Percentiles rank a stretch among this genome's conserved stretches.
Evolutionary conservation across 2,329 filamentous ascomycete species (phyloP).

Genomic region (Aspergillus pseudonomiae): DNA sequence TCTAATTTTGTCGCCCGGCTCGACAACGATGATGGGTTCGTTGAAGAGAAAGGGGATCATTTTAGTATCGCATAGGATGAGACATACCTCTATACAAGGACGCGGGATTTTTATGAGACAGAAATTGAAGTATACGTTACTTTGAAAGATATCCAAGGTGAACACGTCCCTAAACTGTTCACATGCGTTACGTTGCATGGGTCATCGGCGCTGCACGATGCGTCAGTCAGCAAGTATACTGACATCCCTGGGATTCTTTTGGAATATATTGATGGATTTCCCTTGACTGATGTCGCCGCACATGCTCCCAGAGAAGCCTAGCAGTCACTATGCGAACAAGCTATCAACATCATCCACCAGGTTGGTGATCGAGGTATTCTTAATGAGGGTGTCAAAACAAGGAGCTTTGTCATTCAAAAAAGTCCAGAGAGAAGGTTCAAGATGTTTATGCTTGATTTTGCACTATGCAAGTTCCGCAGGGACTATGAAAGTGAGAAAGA

Average conservation of each 20-base stretch:
- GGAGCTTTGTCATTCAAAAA: slow-evolving; percentile 19
- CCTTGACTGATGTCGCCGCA: slow-evolving; percentile 18
- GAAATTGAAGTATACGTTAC: slow-evolving; percentile 20
- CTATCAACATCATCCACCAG: background rate
- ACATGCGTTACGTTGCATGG: slow-evolving; percentile 4
- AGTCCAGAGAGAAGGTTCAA: slow-evolving; percentile 5
- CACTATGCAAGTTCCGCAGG: slow-evolving; percentile 16
- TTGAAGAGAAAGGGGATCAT: background rate
- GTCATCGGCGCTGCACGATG: background rate
- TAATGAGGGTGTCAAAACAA: slow-evolving; percentile 24
- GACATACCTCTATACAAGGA: slow-evolving; percentile 18
- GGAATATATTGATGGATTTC: slow-evolving; percentile 21
- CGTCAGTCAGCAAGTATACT: slow-evolving; percentile 9
- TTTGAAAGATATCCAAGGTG: slow-evolving; percentile 22
- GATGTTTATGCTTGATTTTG: slow-evolving; percentile 22
- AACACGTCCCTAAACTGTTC: slow-evolving; percentile 18
- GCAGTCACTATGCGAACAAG: background rate
- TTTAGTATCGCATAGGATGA: slow-evolving; percentile 19
- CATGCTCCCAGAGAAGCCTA: slow-evolving; percentile 10
- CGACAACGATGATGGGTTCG: background rate
- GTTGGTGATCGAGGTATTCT: slow-evolving; percentile 10
- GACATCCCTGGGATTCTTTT: slow-evolving; percentile 20
- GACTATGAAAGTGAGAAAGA: slow-evolving; percentile 16
- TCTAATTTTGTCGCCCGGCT: slow-evolving; percentile 11
- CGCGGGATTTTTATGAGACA: slow-evolving; percentile 16